These are phyloP conservation scores for Eucalyptus cloeziana DNA, from an alignment of 345 rosid species.

Conservation along the genomic window DNA sequence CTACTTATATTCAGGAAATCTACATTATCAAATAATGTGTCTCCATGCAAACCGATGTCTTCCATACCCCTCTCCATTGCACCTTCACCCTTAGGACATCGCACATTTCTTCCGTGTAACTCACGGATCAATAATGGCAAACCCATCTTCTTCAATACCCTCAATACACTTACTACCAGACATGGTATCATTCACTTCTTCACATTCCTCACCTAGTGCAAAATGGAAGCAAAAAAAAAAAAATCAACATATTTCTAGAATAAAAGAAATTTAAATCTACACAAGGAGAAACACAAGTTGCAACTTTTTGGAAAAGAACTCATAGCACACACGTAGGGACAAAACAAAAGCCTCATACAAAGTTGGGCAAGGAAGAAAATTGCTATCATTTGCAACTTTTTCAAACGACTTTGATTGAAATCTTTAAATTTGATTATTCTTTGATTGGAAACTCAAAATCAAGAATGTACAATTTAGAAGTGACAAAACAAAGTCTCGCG, in stretches of 20 bases:
- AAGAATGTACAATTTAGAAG: background rate
- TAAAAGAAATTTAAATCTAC: too few species aligned
- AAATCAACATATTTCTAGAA: background rate
- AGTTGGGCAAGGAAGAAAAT: too few species aligned
- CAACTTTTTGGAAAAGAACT: background rate
- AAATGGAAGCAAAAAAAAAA: background rate
- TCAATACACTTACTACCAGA: background rate
- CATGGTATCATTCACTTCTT: background rate
- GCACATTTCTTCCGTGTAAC: background rate
- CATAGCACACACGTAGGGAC: fast-evolving
- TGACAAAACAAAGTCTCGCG: too few species aligned
- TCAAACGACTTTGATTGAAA: background rate
- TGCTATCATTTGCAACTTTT: background rate
- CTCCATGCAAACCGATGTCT: too few species aligned
- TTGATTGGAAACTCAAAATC: background rate
- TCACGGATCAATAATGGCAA: background rate
- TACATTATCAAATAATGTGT: too few species aligned
- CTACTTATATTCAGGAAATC: background rate
- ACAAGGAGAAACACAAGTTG: background rate
- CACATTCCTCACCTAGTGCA: background rate
- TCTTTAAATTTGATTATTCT: too few species aligned
- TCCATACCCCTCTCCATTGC: too few species aligned
- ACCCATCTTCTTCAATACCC: background rate
- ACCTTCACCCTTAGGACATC: background rate
- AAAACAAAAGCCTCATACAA: too few species aligned